Evolutionary conservation across 2,329 filamentous ascomycete species (phyloP).

Genomic region (Penicillium sp.): DNA sequence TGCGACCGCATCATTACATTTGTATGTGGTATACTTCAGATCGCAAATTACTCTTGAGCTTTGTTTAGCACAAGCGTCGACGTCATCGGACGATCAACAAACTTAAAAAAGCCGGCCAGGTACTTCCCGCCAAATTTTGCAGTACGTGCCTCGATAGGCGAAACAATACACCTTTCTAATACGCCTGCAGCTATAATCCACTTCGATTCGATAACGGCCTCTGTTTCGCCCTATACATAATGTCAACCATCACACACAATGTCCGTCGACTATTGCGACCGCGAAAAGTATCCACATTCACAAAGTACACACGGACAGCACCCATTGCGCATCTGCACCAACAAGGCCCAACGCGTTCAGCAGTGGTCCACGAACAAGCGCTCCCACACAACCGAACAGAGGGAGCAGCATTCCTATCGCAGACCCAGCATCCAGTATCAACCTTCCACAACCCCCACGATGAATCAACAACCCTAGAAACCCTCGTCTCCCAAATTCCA

Average conservation of each 20-base stretch:
- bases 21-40: not conserved
- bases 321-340: conserved; percentile 19
- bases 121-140: not conserved
- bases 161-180: not conserved
- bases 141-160: not conserved
- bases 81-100: not conserved
- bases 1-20: not conserved
- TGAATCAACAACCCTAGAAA: conserved; percentile 20
- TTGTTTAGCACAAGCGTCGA: not conserved
- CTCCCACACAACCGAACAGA: conserved; percentile 18
- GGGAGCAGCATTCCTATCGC: conserved; percentile 8
- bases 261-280: conserved; percentile 15
- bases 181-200: not conserved
- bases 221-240: not conserved
- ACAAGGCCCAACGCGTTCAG: conserved; percentile 23
- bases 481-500: conserved; percentile 52
- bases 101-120: not conserved
- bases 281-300: not conserved
- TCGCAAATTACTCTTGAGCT: not conserved
- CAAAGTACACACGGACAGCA: not conserved
- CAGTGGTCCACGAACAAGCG: conserved; percentile 25
- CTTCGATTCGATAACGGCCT: not conserved
- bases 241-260: conserved; percentile 12
- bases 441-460: not conserved
- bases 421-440: not conserved